phyloP scores from a whole-genome alignment of 768 basidiomycete species.

The Crepidotus variabilis region DNA sequence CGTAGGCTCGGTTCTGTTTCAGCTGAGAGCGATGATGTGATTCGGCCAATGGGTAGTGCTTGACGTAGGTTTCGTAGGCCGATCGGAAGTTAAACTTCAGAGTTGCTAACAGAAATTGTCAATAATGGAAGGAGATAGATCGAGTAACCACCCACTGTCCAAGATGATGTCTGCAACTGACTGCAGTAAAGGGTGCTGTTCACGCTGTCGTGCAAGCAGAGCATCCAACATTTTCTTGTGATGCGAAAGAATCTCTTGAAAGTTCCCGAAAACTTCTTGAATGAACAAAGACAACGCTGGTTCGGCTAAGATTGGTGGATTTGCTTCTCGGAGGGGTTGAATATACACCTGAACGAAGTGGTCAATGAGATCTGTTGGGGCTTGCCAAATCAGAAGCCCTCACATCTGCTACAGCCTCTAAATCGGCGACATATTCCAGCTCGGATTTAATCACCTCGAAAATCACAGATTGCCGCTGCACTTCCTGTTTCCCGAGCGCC shows the following conservation, averaged over 20 bases:
- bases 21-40: conserved; percentile 77
- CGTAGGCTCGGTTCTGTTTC: conserved; percentile 63
- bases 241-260: conserved; percentile 60
- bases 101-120: conserved; percentile 30
- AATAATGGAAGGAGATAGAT: conserved; percentile 10
- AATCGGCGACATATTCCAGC: conserved; percentile 80
- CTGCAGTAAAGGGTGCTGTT: conserved; percentile 80
- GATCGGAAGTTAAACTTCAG: conserved; percentile 49
- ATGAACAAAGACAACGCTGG: conserved; percentile 63
- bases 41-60: conserved; percentile 85
- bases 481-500: conserved; percentile 70
- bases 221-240: conserved; percentile 67
- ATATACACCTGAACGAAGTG: conserved; percentile 60
- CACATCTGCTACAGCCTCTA: conserved; percentile 69
- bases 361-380: not conserved
- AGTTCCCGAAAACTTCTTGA: conserved; percentile 80
- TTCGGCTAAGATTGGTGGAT: conserved; percentile 63
- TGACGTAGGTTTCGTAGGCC: conserved; percentile 80
- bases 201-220: conserved; percentile 77
- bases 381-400: conserved; percentile 9
- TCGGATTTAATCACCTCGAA: conserved; percentile 92
- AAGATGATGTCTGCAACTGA: conserved; percentile 85
- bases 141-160: conserved; percentile 50
- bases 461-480: conserved; percentile 80
- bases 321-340: conserved; percentile 51